phyloP scores from a whole-genome alignment of 2,329 filamentous ascomycete genomes.

The Fusarium solani-melongenae region DNA sequence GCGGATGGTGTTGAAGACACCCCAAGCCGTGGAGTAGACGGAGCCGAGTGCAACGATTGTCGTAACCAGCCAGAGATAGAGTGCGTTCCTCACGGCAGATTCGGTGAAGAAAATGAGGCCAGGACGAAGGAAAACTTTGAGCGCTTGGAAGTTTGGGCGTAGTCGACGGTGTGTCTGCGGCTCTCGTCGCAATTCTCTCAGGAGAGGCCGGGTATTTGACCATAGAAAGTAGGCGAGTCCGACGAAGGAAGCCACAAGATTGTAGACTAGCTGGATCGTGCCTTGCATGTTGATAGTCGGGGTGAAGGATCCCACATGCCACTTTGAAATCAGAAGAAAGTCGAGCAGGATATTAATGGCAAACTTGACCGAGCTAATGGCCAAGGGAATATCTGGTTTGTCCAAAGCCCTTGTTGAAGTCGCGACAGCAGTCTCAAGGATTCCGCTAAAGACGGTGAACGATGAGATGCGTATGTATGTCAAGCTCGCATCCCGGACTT shows the following conservation, averaged over 20 bases:
- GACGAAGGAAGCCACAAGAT: constrained; percentile 62
- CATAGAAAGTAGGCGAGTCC: constrained; percentile 71
- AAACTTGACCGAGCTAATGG: constrained; percentile 74
- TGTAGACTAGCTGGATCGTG: constrained; percentile 70
- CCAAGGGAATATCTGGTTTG: constrained; percentile 74
- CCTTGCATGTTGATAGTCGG: constrained; percentile 75
- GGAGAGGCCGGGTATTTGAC: constrained; percentile 46
- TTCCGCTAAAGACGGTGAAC: constrained; percentile 70
- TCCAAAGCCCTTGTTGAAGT: constrained; percentile 73
- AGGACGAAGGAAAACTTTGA: constrained; percentile 65
- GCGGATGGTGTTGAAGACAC: constrained; percentile 78
- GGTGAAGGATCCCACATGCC: constrained; percentile 64
- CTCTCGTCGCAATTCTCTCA: background rate
- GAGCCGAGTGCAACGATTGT: constrained; percentile 72
- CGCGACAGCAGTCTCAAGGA: constrained; percentile 71
- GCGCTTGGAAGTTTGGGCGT: constrained; percentile 53
- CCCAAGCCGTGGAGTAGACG: constrained; percentile 78
- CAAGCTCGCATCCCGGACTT: constrained; percentile 66
- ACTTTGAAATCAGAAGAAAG: constrained; percentile 72
- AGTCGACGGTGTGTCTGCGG: constrained; percentile 2
- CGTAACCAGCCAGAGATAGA: constrained; percentile 77
- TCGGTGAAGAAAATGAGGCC: constrained; percentile 71
- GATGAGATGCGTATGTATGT: constrained; percentile 74
- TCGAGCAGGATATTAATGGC: constrained; percentile 75
- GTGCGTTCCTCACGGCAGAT: constrained; percentile 73